Evolutionary conservation across 495 filamentous ascomycete genomes (phyloP).

Genomic region (Jackrogersella minutella): DNA sequence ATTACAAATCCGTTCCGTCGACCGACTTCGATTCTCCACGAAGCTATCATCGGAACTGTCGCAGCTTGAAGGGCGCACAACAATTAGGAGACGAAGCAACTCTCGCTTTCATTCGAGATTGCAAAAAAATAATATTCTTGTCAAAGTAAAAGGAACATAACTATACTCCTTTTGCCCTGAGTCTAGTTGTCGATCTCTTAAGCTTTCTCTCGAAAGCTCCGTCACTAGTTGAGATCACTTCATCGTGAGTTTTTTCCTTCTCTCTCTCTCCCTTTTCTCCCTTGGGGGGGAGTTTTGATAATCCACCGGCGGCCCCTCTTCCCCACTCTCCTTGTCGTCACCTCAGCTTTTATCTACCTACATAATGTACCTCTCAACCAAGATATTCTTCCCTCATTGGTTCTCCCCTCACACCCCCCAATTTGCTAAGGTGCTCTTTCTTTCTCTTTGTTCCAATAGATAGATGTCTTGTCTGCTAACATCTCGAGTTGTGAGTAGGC

Average conservation of each 20-base stretch:
- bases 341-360: constrained; percentile 34
- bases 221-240: constrained; percentile 52
- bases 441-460: constrained; percentile 20
- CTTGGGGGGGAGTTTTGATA: constrained; percentile 33
- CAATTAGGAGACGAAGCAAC: constrained; percentile 41
- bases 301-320: constrained; percentile 41
- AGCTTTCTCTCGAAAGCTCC: constrained; percentile 49
- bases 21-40: constrained; percentile 23
- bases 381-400: constrained; percentile 11
- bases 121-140: constrained; percentile 33
- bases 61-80: constrained; percentile 29
- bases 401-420: constrained; percentile 9
- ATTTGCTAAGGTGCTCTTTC: neutral
- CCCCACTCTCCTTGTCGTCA: constrained; percentile 44
- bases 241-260: constrained; percentile 61
- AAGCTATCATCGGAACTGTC: constrained; percentile 27
- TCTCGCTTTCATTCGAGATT: constrained; percentile 37
- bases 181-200: constrained; percentile 46
- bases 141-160: constrained; percentile 39
- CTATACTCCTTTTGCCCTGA: constrained; percentile 47
- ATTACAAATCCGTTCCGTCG: constrained; percentile 9
- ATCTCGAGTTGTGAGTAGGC: constrained; percentile 33
- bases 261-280: constrained; percentile 39
- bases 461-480: constrained; percentile 28
- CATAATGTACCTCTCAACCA: constrained; percentile 18